Evolutionary conservation across 139 green algal genomes (phyloP).

Genomic region (Micromonas commoda): DNA sequence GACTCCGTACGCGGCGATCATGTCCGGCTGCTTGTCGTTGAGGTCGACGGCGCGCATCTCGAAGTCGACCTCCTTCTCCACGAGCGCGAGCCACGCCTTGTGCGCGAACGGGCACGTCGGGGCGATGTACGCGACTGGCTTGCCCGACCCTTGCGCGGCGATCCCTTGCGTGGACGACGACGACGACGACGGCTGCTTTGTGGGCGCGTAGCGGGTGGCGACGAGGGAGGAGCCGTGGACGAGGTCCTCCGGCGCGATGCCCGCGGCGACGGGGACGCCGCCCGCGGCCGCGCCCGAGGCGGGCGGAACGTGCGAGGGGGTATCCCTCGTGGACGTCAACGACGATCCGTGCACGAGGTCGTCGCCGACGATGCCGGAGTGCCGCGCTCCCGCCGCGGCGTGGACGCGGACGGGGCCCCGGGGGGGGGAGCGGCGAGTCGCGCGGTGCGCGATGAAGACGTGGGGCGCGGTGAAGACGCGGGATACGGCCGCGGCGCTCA

Average conservation of each 20-base stretch:
- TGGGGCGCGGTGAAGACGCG: too few relatives aligned
- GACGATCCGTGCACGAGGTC: neutral
- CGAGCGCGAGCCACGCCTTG: neutral
- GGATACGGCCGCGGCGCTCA: too few relatives aligned
- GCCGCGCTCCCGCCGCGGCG: too few relatives aligned
- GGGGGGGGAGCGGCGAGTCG: too few relatives aligned
- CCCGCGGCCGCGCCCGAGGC: neutral
- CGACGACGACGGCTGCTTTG: neutral
- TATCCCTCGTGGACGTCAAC: neutral
- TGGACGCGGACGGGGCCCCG: neutral
- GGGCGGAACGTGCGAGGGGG: neutral
- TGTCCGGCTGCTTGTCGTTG: neutral
- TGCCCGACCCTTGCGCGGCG: neutral
- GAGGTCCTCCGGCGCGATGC: neutral
- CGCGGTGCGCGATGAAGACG: too few relatives aligned
- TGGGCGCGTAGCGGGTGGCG: neutral
- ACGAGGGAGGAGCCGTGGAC: neutral
- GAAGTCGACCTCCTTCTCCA: neutral
- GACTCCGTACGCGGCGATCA: neutral
- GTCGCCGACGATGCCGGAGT: neutral
- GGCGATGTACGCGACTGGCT: neutral
- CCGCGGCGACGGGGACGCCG: neutral
- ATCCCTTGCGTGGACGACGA: too few relatives aligned
- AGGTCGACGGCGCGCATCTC: neutral
- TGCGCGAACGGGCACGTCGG: conserved; percentile 22